Conservation (phyloP, 2,329 filamentous ascomycete species). For the Aspergillus sp. region DNA sequence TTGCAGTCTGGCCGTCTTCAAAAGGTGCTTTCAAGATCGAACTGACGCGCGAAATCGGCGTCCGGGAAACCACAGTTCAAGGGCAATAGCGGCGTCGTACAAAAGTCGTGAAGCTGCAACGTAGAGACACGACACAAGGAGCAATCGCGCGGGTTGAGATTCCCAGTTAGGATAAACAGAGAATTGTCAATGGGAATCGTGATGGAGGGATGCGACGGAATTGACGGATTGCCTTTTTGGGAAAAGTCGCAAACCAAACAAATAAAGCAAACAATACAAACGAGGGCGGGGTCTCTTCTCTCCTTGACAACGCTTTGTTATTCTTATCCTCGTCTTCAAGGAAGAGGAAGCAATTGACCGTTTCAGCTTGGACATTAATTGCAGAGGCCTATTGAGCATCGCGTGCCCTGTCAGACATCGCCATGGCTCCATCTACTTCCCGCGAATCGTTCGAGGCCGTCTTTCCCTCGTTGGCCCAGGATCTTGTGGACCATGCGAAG, state of each 20-base stretch:
- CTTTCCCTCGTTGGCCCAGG: conserved; percentile 77
- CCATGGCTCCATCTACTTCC: conserved; percentile 59
- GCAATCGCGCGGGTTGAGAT: too few relatives aligned
- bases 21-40: too few relatives aligned
- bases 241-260: neutral
- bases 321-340: neutral
- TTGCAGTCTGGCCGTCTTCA: too few relatives aligned
- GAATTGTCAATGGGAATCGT: neutral
- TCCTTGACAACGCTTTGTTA: neutral
- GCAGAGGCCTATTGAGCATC: neutral
- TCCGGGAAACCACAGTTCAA: too few relatives aligned
- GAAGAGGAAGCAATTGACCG: neutral
- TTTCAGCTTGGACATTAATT: neutral
- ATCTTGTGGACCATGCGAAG: conserved; percentile 68
- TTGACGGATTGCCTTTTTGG: conserved; percentile 12
- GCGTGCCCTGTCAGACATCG: too few relatives aligned
- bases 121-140: too few relatives aligned
- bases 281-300: conserved; percentile 13
- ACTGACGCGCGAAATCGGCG: too few relatives aligned
- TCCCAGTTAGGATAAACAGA: neutral
- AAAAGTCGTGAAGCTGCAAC: too few relatives aligned
- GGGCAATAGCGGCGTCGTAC: too few relatives aligned
- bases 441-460: conserved; percentile 72
- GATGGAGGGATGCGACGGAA: neutral
- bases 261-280: conserved; percentile 23